Percentiles rank a stretch among this genome's conserved stretches.
These are phyloP conservation scores for Beta corolliflora DNA, from an alignment of 179 eudicot species.

Conservation along the genomic window DNA sequence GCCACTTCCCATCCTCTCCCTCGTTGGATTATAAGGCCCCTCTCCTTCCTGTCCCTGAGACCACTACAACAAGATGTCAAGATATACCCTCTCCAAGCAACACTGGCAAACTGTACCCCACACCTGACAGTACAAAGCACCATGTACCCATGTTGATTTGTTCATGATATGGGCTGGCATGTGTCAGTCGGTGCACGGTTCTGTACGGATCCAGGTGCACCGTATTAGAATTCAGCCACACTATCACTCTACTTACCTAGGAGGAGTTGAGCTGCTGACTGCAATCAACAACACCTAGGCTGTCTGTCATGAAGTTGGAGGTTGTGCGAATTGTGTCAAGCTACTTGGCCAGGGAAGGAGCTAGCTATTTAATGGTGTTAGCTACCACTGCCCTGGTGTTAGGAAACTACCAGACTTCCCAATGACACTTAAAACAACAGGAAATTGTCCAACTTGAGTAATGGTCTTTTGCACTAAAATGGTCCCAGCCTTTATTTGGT, in stretches of 20 bases:
- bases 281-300: background rate
- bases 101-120: too few relatives aligned
- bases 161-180: background rate
- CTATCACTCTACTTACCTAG: background rate
- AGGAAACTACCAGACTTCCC: background rate
- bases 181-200: background rate
- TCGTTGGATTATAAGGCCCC: too few relatives aligned
- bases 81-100: too few relatives aligned
- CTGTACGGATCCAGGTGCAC: background rate
- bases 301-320: background rate
- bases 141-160: too few relatives aligned
- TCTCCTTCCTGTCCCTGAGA: too few relatives aligned
- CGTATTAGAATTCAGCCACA: background rate
- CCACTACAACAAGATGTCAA: too few relatives aligned
- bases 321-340: background rate
- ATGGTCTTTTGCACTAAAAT: background rate
- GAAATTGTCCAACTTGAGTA: background rate
- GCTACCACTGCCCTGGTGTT: background rate
- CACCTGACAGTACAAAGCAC: too few relatives aligned
- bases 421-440: background rate
- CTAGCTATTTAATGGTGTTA: background rate
- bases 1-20: too few relatives aligned
- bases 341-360: background rate
- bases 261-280: background rate
- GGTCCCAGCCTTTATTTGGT: background rate